Evolutionary conservation across 176 grass and related monocot species (phyloP).

Genomic region (Triticum timopheevii): DNA sequence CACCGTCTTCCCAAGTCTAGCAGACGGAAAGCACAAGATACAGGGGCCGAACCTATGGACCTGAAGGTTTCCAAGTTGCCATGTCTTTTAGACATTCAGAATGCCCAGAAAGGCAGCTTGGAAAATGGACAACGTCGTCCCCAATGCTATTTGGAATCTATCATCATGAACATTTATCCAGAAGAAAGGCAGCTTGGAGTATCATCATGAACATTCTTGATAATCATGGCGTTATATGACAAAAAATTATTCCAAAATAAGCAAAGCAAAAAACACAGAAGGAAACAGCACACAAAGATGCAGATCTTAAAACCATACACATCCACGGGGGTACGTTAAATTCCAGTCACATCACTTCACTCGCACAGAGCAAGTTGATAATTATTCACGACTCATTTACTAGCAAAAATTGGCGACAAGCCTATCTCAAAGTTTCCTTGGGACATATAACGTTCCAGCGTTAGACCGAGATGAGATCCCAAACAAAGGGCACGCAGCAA

Average conservation of each 20-base stretch:
- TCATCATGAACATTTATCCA: not conserved
- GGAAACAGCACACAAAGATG: not conserved
- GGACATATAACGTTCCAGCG: slow-evolving; percentile 19
- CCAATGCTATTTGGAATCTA: not conserved
- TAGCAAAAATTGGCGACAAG: slow-evolving; percentile 52
- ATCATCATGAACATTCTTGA: not conserved
- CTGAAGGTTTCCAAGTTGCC: too few relatives aligned
- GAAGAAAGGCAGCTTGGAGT: not conserved
- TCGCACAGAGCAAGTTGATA: slow-evolving; percentile 28
- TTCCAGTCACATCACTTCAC: slow-evolving; percentile 20
- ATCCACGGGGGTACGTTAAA: slow-evolving; percentile 21
- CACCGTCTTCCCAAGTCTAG: too few relatives aligned
- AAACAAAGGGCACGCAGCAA: slow-evolving; percentile 12
- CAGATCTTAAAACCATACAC: not conserved
- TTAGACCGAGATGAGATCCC: slow-evolving; percentile 26
- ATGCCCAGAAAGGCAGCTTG: too few relatives aligned
- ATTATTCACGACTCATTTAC: slow-evolving; percentile 54
- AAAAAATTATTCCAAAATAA: too few relatives aligned
- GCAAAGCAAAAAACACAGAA: not conserved
- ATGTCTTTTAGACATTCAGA: too few relatives aligned
- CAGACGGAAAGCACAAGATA: too few relatives aligned
- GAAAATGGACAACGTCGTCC: too few relatives aligned
- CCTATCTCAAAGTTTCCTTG: slow-evolving; percentile 40
- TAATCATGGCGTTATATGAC: too few relatives aligned
- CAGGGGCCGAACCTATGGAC: too few relatives aligned